Evolutionary conservation across 768 basidiomycete species (phyloP).

Genomic region (Kwoniella mangroviensis): DNA sequence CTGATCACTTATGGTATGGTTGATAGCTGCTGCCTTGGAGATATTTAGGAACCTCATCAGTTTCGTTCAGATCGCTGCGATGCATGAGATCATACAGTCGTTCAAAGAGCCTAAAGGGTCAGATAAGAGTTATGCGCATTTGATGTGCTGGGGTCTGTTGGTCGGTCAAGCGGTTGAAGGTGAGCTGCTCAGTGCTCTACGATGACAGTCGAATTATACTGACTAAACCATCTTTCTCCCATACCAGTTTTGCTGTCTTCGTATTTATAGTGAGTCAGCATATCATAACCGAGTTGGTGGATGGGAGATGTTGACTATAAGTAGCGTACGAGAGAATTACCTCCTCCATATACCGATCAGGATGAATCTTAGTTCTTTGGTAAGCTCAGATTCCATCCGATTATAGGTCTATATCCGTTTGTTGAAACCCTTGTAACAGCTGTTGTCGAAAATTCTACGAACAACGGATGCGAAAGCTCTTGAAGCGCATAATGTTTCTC

Average conservation of each 20-base stretch:
- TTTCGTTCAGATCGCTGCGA: slow-evolving; percentile 37
- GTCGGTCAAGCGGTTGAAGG: slow-evolving; percentile 43
- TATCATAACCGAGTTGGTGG: too few species aligned
- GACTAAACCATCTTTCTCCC: too few species aligned
- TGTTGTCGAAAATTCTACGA: slow-evolving; percentile 49
- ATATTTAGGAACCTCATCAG: slow-evolving; percentile 23
- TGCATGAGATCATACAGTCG: slow-evolving; percentile 46
- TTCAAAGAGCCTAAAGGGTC: slow-evolving; percentile 31
- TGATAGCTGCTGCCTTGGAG: slow-evolving; percentile 34
- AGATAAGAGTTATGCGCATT: slow-evolving; percentile 45
- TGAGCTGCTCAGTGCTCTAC: too few species aligned
- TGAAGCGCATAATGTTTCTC: slow-evolving; percentile 39
- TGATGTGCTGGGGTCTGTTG: slow-evolving; percentile 50
- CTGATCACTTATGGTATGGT: neutral
- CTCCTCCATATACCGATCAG: slow-evolving; percentile 40
- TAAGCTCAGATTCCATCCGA: too few species aligned
- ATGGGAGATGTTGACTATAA: too few species aligned
- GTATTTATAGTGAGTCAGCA: too few species aligned
- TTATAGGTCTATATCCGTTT: too few species aligned
- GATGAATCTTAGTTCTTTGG: slow-evolving; percentile 47
- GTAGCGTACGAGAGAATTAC: slow-evolving; percentile 48
- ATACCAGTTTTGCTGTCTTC: too few species aligned
- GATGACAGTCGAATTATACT: too few species aligned
- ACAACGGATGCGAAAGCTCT: slow-evolving; percentile 46
- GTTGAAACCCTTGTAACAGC: too few species aligned